phyloP scores from a whole-genome alignment of 1,284 basidiomycete genomes.

The Ceratobasidium sp. region DNA sequence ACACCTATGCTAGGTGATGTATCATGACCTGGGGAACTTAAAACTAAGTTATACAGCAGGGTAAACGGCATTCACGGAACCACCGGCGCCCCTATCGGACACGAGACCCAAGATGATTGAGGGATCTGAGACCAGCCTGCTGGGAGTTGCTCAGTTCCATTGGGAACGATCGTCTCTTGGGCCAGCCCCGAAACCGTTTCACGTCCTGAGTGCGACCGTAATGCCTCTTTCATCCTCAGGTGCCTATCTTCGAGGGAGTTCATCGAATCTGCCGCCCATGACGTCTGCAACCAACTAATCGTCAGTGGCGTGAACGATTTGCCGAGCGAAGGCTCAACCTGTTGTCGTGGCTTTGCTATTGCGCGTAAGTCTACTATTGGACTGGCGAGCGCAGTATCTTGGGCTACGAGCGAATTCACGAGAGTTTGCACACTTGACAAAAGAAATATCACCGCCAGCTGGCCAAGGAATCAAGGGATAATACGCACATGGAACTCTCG shows the following conservation, averaged over 20 bases:
- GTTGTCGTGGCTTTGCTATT: constrained; percentile 3
- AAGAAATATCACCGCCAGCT: neutral
- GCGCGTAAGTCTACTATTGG: neutral
- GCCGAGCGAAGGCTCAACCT: constrained; percentile 1
- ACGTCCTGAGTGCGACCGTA: neutral
- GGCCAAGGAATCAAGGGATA: neutral
- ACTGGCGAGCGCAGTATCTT: constrained; percentile 14
- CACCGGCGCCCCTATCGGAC: constrained; percentile 33
- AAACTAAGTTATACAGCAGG: no score
- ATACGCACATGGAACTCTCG: constrained; percentile 17
- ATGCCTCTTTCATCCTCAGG: neutral
- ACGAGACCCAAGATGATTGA: constrained; percentile 35
- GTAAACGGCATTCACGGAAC: neutral
- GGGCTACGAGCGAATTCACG: constrained; percentile 14
- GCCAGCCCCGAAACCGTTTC: neutral
- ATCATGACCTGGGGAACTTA: no score
- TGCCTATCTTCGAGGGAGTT: constrained; percentile 21
- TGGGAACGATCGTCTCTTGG: neutral
- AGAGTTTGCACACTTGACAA: constrained; percentile 6
- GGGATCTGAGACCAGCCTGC: constrained; percentile 32
- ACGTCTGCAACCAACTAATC: neutral
- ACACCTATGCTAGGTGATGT: neutral
- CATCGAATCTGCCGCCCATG: constrained; percentile 23
- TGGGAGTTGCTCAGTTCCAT: constrained; percentile 24
- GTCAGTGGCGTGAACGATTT: neutral